Conservation (phyloP, 208 protist species). For the Crithidia acanthocephali region DNA sequence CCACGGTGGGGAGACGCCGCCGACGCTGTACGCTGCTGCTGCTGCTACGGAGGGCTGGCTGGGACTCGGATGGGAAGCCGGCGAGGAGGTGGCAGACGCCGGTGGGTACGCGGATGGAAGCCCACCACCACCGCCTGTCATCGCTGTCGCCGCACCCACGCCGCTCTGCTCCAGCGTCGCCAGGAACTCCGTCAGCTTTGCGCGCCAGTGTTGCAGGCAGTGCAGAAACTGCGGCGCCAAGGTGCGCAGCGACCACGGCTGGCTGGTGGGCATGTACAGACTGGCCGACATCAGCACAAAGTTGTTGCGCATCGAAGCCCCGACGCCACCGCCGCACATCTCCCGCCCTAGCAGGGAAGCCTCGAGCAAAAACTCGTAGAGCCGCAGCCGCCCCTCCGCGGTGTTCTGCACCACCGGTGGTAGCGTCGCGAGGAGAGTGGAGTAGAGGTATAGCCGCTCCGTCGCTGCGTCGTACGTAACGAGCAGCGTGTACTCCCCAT, state of each 20-base stretch:
- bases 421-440: slow-evolving; percentile 63
- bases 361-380: slow-evolving; percentile 82
- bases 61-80: neutral
- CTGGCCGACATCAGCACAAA: slow-evolving; percentile 76
- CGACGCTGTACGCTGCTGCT: neutral
- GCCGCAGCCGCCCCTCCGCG: slow-evolving; percentile 19
- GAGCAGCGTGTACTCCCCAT: slow-evolving; percentile 67
- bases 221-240: slow-evolving; percentile 72
- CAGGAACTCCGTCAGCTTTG: slow-evolving; percentile 49
- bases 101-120: neutral
- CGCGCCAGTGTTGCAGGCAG: slow-evolving; percentile 70
- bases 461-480: slow-evolving; percentile 73
- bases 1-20: neutral
- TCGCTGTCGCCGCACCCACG: slow-evolving; percentile 7
- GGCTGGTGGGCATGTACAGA: slow-evolving; percentile 76
- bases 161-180: slow-evolving; percentile 11
- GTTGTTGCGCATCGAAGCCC: slow-evolving; percentile 68
- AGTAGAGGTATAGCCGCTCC: slow-evolving; percentile 77
- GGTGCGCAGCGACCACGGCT: slow-evolving; percentile 60
- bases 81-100: neutral
- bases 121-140: neutral
- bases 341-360: slow-evolving; percentile 69
- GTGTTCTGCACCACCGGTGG: slow-evolving; percentile 26
- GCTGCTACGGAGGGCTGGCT: neutral
- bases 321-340: slow-evolving; percentile 73